These are phyloP conservation scores for Wickerhamomyces subpelliculosus DNA, from an alignment of 805 yeast species.

Conservation along the genomic window DNA sequence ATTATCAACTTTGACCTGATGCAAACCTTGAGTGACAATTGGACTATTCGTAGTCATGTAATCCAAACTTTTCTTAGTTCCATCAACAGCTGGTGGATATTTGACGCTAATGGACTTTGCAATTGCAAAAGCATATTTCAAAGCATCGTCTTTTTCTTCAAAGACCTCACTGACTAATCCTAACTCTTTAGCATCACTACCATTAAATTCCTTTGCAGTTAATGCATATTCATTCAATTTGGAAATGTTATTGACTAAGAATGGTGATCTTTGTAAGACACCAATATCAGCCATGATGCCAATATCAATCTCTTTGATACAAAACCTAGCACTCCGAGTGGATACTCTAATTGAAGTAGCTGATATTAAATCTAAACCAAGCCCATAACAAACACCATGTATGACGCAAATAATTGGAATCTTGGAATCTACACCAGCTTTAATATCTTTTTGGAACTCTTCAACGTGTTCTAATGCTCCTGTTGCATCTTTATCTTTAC, in stretches of 20 bases:
- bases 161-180: constrained; percentile 50
- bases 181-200: constrained; percentile 43
- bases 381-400: constrained; percentile 61
- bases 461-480: constrained; percentile 31
- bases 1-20: constrained; percentile 48
- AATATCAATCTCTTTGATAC: constrained; percentile 63
- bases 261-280: constrained; percentile 59
- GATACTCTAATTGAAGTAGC: constrained; percentile 54
- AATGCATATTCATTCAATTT: constrained; percentile 53
- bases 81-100: constrained; percentile 54
- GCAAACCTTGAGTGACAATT: constrained; percentile 38
- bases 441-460: constrained; percentile 54
- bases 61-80: constrained; percentile 53
- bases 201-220: constrained; percentile 51
- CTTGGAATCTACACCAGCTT: constrained; percentile 35
- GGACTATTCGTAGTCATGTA: constrained; percentile 29
- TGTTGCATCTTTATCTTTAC: constrained; percentile 17
- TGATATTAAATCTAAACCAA: constrained; percentile 61
- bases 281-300: constrained; percentile 82
- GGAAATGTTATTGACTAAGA: constrained; percentile 45
- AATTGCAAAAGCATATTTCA: constrained; percentile 36
- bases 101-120: constrained; percentile 41
- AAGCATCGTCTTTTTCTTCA: constrained; percentile 40
- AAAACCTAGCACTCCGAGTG: constrained; percentile 42
- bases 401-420: constrained; percentile 62